Conservation (phyloP, 768 basidiomycete genomes). For the Podaxis sp. region DNA sequence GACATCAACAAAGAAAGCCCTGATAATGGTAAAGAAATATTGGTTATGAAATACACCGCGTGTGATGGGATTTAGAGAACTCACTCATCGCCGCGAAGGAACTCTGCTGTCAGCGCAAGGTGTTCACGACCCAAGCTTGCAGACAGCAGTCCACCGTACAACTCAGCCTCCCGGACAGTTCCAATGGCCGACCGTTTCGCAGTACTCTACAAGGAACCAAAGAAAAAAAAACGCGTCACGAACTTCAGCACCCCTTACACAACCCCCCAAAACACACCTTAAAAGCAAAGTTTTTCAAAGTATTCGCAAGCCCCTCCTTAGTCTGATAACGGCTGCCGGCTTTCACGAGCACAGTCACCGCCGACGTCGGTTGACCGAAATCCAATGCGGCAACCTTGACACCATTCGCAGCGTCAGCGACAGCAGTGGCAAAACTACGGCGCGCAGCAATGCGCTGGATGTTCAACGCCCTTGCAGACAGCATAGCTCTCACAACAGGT, state of each 20-base stretch:
- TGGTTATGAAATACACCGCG: neutral
- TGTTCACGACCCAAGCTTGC: slow-evolving; percentile 84
- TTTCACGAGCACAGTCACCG: slow-evolving; percentile 88
- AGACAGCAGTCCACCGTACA: slow-evolving; percentile 90
- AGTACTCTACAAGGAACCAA: slow-evolving; percentile 58
- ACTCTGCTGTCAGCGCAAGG: slow-evolving; percentile 91
- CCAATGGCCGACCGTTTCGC: slow-evolving; percentile 82
- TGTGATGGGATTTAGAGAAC: slow-evolving; percentile 28
- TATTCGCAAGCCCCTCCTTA: slow-evolving; percentile 88
- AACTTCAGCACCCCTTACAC: neutral
- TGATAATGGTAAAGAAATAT: slow-evolving; percentile 24
- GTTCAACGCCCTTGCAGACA: slow-evolving; percentile 56
- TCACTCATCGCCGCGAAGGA: slow-evolving; percentile 93
- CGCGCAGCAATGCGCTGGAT: slow-evolving; percentile 53
- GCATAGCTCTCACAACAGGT: slow-evolving; percentile 33
- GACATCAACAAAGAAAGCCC: slow-evolving; percentile 86
- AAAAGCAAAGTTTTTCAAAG: slow-evolving; percentile 97
- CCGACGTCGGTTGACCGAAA: slow-evolving; percentile 75
- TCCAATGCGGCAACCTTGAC: slow-evolving; percentile 86
- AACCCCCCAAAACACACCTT: slow-evolving; percentile 57
- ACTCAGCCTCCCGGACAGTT: slow-evolving; percentile 87
- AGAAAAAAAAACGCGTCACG: neutral
- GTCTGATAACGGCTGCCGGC: slow-evolving; percentile 88
- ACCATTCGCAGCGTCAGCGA: slow-evolving; percentile 59
- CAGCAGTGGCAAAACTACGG: slow-evolving; percentile 74